Base-by-base conservation (phyloP, 2,329 filamentous ascomycete species). In the Monilinia vaccinii-corymbosi region DNA sequence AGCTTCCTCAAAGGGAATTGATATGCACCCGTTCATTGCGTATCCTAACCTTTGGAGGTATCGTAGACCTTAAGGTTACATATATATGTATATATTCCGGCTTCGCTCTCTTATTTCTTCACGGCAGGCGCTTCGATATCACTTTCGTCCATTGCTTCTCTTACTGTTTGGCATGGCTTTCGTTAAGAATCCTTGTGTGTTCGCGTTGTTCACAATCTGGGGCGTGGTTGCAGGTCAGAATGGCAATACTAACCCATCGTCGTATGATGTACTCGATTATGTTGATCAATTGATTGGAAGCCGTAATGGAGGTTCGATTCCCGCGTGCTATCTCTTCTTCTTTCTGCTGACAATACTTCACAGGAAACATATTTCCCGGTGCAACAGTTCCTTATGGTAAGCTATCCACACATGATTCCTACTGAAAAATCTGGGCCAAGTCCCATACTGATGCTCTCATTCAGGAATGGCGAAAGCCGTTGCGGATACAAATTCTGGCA, bases 281-380 rank as follows among this genome's bases (percentile, higher is more conserved):
- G 72, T 78, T 47, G 70, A 83, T 66, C 80, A 79, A 23, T 72
- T 83, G 7, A 82, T 83, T 61, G 81, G 81, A 49, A 80, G 78
- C 31, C 75, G 73, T 14, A 78, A 81, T 71, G 81, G 79, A 71
- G 81, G 81, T 46, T 45, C 32, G 64, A 46, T 48, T n/a, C n/a
- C 32, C 8, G 23, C 16, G n/a, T 21, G 5, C n/a, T 18, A 47
- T 9, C 9, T 13, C 10, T 13, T n/a, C 6, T 34, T 5, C 4
- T 18, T 32, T 16, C 38, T n/a, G 42, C 32, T 38, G 42, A 32
- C 62, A 21, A 51, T 31, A 13, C 57, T 42, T 18, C n/a, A 28
- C 28, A 69, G 69, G 69, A 36, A 70, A 84, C 69, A 80, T 83
- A 34, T 84, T 84, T 58, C 75, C 80, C 0, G 81, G 81, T 7